Conservation (phyloP, 1,284 basidiomycete species). For the Schizopora paradoxa region DNA sequence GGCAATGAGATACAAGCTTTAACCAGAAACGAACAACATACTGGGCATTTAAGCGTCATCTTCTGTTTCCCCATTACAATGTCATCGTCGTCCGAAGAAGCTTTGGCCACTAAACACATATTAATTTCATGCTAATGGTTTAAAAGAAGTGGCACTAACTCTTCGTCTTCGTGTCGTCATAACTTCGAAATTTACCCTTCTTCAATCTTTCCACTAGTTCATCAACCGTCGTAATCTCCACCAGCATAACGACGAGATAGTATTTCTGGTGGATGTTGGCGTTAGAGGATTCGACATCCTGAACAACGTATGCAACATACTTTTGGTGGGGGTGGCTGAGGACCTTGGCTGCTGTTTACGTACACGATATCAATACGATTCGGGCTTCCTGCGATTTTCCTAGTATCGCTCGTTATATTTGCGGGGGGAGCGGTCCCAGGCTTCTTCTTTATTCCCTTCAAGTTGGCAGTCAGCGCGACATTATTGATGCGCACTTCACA, state of each 20-base stretch:
- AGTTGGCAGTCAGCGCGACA: constrained; percentile 63
- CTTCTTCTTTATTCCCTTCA: constrained; percentile 93
- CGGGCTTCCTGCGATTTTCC: constrained; percentile 38
- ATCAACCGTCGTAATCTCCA: constrained; percentile 65
- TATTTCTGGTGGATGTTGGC: constrained; percentile 58
- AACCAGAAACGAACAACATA: constrained; percentile 36
- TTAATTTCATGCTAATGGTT: constrained; percentile 10
- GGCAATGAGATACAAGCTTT: constrained; percentile 8
- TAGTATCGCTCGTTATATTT: constrained; percentile 64
- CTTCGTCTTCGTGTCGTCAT: constrained; percentile 60
- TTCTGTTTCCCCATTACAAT: constrained; percentile 83
- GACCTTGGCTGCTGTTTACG: constrained; percentile 78
- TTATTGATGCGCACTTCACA: constrained; percentile 88
- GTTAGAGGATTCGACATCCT: constrained; percentile 5
- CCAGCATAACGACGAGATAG: constrained; percentile 78
- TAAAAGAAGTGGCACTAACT: constrained; percentile 40
- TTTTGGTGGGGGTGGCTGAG: constrained; percentile 11
- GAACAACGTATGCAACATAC: neutral
- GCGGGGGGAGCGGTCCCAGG: constrained; percentile 94
- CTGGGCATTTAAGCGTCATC: constrained; percentile 89
- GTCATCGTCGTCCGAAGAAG: constrained; percentile 72
- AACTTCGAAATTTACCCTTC: constrained; percentile 58
- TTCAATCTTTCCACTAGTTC: constrained; percentile 64
- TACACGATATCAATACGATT: constrained; percentile 86
- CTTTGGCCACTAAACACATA: constrained; percentile 51